Conservation (phyloP, 306 rosid species). For the Oemleria cerasiformis region DNA sequence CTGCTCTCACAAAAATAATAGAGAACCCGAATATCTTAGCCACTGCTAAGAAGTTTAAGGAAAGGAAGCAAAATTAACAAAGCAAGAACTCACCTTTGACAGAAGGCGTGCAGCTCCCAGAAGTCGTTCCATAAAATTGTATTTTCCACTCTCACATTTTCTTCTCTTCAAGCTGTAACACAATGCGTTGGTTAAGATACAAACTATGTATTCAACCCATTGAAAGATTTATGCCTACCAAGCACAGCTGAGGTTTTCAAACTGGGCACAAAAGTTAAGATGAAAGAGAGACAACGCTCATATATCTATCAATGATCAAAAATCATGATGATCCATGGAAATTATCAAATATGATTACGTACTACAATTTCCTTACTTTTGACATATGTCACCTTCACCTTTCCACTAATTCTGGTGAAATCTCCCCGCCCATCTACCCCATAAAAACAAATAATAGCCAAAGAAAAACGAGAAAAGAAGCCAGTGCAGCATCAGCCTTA, state of each 20-base stretch:
- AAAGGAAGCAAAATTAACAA: not conserved
- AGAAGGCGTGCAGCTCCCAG: constrained; percentile 74
- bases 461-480: no score
- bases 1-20: not conserved
- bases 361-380: not conserved
- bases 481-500: not conserved
- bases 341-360: not conserved
- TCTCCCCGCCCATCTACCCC: not conserved
- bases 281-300: not conserved
- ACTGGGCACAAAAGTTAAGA: not conserved
- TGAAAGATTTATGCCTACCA: not conserved
- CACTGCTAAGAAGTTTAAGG: not conserved
- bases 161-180: constrained; percentile 71
- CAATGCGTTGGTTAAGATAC: constrained; percentile 21
- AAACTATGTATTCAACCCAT: not conserved
- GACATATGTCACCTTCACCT: not conserved
- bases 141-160: constrained; percentile 54
- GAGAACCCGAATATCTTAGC: not conserved
- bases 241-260: constrained; percentile 16
- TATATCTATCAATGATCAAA: not conserved
- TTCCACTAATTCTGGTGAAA: not conserved
- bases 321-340: not conserved
- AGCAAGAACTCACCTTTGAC: constrained; percentile 46
- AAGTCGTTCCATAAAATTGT: constrained; percentile 76
- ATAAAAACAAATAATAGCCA: no score